Base-by-base conservation (phyloP, 768 basidiomycete species). In the Kwoniella dejecticola region DNA sequence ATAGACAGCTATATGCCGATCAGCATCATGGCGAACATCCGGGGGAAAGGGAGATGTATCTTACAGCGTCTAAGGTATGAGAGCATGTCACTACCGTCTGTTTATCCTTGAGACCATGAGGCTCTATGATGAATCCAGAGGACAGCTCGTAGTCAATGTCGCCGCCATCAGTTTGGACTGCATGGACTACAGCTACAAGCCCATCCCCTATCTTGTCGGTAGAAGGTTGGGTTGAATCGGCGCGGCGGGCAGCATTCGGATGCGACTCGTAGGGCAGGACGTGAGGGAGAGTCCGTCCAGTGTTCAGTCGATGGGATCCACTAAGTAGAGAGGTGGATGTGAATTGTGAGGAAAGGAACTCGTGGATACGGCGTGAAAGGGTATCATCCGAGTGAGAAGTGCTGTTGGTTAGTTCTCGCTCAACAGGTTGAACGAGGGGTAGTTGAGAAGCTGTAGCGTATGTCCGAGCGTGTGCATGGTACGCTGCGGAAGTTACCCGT, bases 21-120 rank as follows among this genome's bases (percentile, higher is more conserved):
- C 36, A 38, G 41, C 19, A 42, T 45, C 4, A 45, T n/a, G 11
- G 31, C 36, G 17, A 11, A 3, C 24, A 17, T 15, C 4, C 5
- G 23, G 23, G 23, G 29, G 3, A 30, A 24, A 12, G 5, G 4
- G 17, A 17, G 11, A 23, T 10, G 7, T 15, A 17, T 31, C 41
- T 49, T 30, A 62, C 57, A 50, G 61, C 44, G 21, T 62, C 65
- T 40, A 59, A 58, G 11, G 57, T 67, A 57, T 62, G 66, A 29
- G 66, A 53, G 23, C 66, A 67, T 27, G 66, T 58, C 5, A 59
- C 56, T 11, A 58, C 52, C 17, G 33, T 46, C 19, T 33, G 21
- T 23, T 44, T 48, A 2, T 46, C 45, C 23, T 27, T 21, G 1
- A 19, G n/a, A 4, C 30, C 41, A n/a, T 44, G 13, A 15, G 44